Percentiles rank a stretch among this genome's conserved stretches.
Evolutionary conservation across 2,329 filamentous ascomycete genomes (phyloP).

Genomic region (Aspergillus costaricaensis): DNA sequence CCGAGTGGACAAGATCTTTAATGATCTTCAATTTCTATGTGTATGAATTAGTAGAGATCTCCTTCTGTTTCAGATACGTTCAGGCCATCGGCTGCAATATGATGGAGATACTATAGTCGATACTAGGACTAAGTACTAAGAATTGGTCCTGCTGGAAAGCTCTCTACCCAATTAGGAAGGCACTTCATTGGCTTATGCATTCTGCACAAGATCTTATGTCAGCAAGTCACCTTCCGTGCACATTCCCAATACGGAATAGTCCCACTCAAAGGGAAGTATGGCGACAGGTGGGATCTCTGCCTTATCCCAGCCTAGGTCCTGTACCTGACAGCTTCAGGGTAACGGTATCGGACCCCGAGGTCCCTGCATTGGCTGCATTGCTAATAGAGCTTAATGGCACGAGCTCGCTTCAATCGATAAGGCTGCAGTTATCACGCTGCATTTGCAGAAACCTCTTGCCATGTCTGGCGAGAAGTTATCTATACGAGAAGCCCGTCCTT

Average conservation of each 20-base stretch:
- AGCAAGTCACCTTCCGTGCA: background rate
- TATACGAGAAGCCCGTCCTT: too few species aligned
- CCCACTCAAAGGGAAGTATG: background rate
- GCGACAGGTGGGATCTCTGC: background rate
- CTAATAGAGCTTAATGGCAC: background rate
- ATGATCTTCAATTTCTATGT: too few species aligned
- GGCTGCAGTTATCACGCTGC: too few species aligned
- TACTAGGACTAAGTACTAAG: too few species aligned
- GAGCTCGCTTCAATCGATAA: background rate
- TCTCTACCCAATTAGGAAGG: background rate
- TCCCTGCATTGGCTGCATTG: background rate
- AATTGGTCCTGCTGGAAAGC: background rate
- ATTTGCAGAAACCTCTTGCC: too few species aligned
- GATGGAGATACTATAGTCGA: too few species aligned
- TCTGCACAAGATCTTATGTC: background rate
- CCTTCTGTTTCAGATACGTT: too few species aligned
- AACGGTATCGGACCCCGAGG: background rate
- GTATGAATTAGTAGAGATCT: too few species aligned
- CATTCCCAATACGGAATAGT: background rate
- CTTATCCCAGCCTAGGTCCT: background rate
- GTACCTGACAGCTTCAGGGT: background rate
- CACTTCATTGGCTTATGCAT: background rate
- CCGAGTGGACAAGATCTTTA: too few species aligned
- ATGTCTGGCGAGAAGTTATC: too few species aligned
- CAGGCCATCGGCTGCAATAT: too few species aligned